Evolutionary conservation across 148 eudicot species (phyloP), one percentile per base, ranked within the genome.

Genomic region (Chenopodium album): DNA sequence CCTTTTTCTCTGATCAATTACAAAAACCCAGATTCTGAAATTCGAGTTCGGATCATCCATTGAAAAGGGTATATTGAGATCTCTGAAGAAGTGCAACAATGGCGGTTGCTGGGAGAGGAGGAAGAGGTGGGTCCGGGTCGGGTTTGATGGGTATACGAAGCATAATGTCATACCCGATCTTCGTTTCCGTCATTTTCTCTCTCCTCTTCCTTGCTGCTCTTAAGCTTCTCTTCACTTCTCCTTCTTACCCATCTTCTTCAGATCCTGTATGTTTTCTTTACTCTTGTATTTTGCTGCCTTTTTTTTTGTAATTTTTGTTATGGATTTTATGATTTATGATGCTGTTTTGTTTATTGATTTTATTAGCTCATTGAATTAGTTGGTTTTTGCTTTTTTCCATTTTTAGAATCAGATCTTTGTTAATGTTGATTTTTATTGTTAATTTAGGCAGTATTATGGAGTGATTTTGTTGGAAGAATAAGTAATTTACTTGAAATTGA

Each of bases 121-220:
- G 92, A 75, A 90, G 98, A 46, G 87, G 87, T 68, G 86, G 90
- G 72, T 84, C 84, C 60, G 97, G 91, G 73, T 87, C 87, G 86
- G 76, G 86, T 84, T 23, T 72, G 29, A 9, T 78, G 73, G 87
- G 87, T 44, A 62, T 83, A 9, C 87, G 96, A 26, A 87, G 86
- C 86, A 88, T 94, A 86, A 88, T 93, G 81, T 88, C 92, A 14
- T 91, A 90, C 84, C 88, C 97, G 91, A 90, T 95, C 89, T 93
- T 95, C 77, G 92, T 91, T 13, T 92, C 97, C 32, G 90, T 95
- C 48, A 89, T 93, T 81, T 89, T 95, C 83, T 89, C 94, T 74
- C 89, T 95, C 47, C 89, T 95, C 34, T 93, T 95, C 80, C 85
- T 95, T 50, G 93, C 92, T 71, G 91, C 94, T 86, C 88, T 93